These are phyloP conservation scores for Aspergillus sclerotiicarbonarius DNA, from an alignment of 495 filamentous ascomycete species.

Conservation along the genomic window DNA sequence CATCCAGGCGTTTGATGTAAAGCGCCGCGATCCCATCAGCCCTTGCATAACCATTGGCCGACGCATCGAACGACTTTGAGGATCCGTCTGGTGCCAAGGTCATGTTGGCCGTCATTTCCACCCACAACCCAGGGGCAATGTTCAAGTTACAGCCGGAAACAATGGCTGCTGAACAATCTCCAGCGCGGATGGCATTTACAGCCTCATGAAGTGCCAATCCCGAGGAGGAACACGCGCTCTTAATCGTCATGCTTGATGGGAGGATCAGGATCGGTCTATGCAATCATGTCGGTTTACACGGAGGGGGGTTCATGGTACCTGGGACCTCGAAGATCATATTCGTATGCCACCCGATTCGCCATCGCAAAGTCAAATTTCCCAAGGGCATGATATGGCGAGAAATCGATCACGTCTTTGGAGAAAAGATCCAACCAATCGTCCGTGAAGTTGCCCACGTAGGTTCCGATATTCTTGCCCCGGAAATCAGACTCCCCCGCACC, in stretches of 20 bases:
- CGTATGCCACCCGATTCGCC: slow-evolving; percentile 33
- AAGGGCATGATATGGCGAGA: slow-evolving; percentile 10
- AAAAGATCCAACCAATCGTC: slow-evolving; percentile 5
- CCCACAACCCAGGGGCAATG: slow-evolving; percentile 26
- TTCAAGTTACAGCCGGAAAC: slow-evolving; percentile 41
- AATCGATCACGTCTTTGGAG: neutral
- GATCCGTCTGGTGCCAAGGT: slow-evolving; percentile 26
- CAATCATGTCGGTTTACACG: too few relatives aligned
- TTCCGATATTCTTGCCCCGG: slow-evolving; percentile 33
- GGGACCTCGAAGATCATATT: slow-evolving; percentile 30
- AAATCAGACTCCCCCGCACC: too few relatives aligned
- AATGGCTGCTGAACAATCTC: slow-evolving; percentile 38
- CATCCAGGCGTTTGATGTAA: slow-evolving; percentile 32
- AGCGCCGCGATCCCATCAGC: slow-evolving; percentile 52
- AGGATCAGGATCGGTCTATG: too few relatives aligned
- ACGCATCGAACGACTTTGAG: slow-evolving; percentile 60
- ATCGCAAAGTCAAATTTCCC: slow-evolving; percentile 30
- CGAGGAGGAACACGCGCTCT: slow-evolving; percentile 35
- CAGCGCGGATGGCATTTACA: slow-evolving; percentile 23
- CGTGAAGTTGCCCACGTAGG: slow-evolving; percentile 37
- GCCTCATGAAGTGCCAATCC: slow-evolving; percentile 31
- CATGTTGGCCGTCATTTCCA: slow-evolving; percentile 23
- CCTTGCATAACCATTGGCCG: slow-evolving; percentile 63
- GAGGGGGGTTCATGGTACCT: too few relatives aligned
- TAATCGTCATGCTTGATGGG: slow-evolving; percentile 25